Evolutionary conservation across 2,329 filamentous ascomycete species (phyloP), one percentile per base, ranked within the genome.

Genomic region (Colletotrichum truncatum): DNA sequence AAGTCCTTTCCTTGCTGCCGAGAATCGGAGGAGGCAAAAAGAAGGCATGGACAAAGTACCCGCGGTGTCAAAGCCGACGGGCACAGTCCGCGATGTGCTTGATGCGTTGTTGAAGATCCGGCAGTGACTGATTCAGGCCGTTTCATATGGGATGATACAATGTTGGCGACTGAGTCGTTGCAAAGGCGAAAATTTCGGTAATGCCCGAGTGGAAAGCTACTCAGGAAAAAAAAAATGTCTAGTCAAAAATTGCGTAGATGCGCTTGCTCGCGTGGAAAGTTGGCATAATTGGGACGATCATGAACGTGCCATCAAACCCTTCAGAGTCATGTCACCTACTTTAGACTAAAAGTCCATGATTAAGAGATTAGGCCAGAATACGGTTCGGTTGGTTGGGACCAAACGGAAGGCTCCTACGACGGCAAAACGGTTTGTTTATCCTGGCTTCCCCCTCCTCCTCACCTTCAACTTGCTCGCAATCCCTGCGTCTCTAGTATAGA

Each of bases 71-170:
- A n/a, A 32, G 28, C 51, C 46, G 48, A 49, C 30, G 12, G 39
- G 34, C 52, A 55, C 52, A 56, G 53, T 36, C 53, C 53, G 23
- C 45, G 39, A 39, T 18, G 53, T 23, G 39, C 39, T 43, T 36
- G 48, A 32, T 46, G 26, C 38, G 28, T 41, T 18, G 38, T 39
- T 34, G 46, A 30, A 36, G 55, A 61, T 61, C 61, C 56, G 38
- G 32, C 55, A 39, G 12, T 23, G 36, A 55, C 62, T 55, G 62
- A 65, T 65, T 62, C 62, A 65, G 32, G 49, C 62, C 41, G 57
- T 65, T 65, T 65, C 62, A 62, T 36, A 62, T 28, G 57, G 41
- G 26, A 16, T 58, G 59, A 53, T 63, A 34, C 34, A 43, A 43
- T 57, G 48, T 54, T 48, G 26, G 30, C 32, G 38, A 28, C 25